Base-by-base conservation (phyloP, 1,284 basidiomycete species). In the Sanghuangporus sanghuang region DNA sequence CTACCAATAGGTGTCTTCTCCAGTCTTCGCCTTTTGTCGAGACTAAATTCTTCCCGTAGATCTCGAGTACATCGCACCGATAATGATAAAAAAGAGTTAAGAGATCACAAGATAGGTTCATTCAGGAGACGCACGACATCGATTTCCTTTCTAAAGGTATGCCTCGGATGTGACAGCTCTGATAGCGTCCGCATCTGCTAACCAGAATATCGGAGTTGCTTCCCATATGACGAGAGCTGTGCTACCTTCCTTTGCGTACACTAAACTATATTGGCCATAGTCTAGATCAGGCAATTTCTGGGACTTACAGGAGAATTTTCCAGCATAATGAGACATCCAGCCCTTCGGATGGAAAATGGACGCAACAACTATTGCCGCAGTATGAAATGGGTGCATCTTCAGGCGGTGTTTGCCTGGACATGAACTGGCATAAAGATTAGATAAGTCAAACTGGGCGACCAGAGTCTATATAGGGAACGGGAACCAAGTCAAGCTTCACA, bases 1-100 rank as follows among this genome's bases (percentile, higher is more conserved):
- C 65, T 27, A 71, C 67, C 57, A 66, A 67, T 2, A 71, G 57
- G 60, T 73, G 73, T 46, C 69, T 62, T 18, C 69, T 54, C 69
- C 71, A 72, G 56, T 69, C 68, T 40, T 73, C 70, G 3, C 70
- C 71, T 52, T 73, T 71, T 4, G 69, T 71, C 6, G 66, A 66
- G 27, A 74, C 64, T 23, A 73, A 64, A 56, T 72, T 73, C 16
- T 62, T 48, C 32, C 70, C 70, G 53, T 68, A 70, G 36, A 69
- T 64, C 11, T 64, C 54, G 12, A 64, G 32, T 14, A 48, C 42
- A 16, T 55, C 42, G 32, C 61, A 64, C 62, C 58, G 16, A 21
- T 23, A 42, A 49, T 8, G 23, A 35, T 21, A 48, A 5, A 42
- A 42, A 50, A n/a, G n/a, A n/a, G 42, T 27, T 16, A 11, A 46